Conservation (phyloP, 148 eudicot species). For the Chenopodium berlandieri region DNA sequence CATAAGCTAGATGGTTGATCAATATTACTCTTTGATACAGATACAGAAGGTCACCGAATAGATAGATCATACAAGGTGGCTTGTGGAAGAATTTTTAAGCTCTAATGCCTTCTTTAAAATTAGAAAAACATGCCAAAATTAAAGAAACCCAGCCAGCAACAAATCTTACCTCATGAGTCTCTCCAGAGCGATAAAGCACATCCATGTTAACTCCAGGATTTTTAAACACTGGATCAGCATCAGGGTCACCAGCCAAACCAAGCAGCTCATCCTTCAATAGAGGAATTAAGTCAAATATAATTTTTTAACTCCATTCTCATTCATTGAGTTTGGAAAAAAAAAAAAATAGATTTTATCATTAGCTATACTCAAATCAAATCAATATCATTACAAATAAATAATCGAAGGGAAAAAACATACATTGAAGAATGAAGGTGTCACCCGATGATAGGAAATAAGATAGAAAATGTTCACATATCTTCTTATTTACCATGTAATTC, state of each 20-base stretch:
- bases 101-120: too few species aligned
- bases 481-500: not conserved
- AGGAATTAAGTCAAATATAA: not conserved
- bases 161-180: constrained; percentile 69
- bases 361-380: not conserved
- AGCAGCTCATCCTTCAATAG: constrained; percentile 82
- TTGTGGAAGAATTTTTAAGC: not conserved
- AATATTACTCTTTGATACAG: not conserved
- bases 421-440: not conserved
- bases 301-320: not conserved
- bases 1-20: not conserved
- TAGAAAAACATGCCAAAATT: too few species aligned
- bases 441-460: not conserved
- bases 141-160: not conserved
- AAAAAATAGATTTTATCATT: too few species aligned
- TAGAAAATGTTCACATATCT: too few species aligned
- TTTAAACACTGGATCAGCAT: constrained; percentile 48
- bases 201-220: constrained; percentile 70
- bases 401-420: not conserved
- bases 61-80: not conserved
- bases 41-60: not conserved
- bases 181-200: constrained; percentile 80
- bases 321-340: too few species aligned
- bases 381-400: not conserved
- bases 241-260: constrained; percentile 72